phyloP scores from a whole-genome alignment of 2,329 filamentous ascomycete species.

The Diaporthe citri region DNA sequence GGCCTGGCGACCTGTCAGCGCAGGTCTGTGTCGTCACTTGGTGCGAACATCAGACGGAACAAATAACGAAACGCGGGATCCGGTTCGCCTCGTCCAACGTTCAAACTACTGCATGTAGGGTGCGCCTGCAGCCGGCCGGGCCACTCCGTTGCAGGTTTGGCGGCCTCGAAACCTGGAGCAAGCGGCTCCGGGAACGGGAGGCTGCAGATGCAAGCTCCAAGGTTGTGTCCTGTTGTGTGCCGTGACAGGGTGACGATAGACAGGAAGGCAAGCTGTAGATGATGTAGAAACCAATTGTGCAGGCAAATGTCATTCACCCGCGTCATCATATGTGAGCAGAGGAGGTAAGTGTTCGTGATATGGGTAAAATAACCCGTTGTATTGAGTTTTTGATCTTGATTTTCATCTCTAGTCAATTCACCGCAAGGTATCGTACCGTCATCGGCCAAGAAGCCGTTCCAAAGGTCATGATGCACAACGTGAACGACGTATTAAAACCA shows the following conservation, averaged over 20 bases:
- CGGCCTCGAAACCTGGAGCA: not conserved
- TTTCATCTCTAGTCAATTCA: conserved; percentile 18
- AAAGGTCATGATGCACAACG: conserved; percentile 30
- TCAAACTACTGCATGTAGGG: not conserved
- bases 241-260: not conserved
- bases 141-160: conserved; percentile 7
- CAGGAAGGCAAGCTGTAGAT: not conserved
- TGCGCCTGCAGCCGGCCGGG: not conserved
- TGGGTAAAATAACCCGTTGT: not conserved
- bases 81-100: not conserved
- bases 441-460: conserved; percentile 17
- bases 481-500: conserved; percentile 17
- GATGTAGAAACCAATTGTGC: not conserved
- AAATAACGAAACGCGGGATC: not conserved
- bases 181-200: conserved; percentile 11
- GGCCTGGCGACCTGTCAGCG: not conserved
- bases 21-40: too few relatives aligned
- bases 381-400: not conserved
- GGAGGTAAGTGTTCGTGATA: not conserved
- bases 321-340: too few relatives aligned
- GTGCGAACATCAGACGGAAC: not conserved
- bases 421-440: conserved; percentile 10
- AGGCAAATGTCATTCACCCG: not conserved
- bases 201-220: not conserved
- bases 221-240: not conserved